Conservation (phyloP, 768 basidiomycete species). For the Sistotremastrum niveocremeum region DNA sequence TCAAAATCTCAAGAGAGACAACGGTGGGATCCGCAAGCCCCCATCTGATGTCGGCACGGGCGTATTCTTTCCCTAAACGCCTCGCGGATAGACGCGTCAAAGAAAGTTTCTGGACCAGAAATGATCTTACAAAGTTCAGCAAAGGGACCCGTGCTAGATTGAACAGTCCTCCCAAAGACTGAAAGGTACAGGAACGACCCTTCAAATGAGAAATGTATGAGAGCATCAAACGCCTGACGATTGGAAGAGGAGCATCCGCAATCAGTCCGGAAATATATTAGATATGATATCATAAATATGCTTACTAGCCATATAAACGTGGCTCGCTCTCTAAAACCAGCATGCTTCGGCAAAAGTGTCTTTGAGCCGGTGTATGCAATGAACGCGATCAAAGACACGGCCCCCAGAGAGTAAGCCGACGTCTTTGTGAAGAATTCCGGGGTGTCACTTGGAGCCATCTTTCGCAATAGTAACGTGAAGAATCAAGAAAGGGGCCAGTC, state of each 20-base stretch:
- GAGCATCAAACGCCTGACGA: slow-evolving; percentile 57
- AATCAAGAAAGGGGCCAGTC: too few relatives aligned
- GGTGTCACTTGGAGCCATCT: not conserved
- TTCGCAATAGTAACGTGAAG: too few relatives aligned
- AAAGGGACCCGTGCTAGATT: slow-evolving; percentile 51
- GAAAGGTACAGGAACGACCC: slow-evolving; percentile 73
- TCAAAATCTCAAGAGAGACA: slow-evolving; percentile 73
- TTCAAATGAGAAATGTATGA: slow-evolving; percentile 70
- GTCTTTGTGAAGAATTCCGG: slow-evolving; percentile 37
- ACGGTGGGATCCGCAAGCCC: slow-evolving; percentile 65
- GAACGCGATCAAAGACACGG: slow-evolving; percentile 36
- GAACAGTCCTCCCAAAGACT: slow-evolving; percentile 58
- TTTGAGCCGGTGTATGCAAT: slow-evolving; percentile 42
- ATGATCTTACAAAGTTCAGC: slow-evolving; percentile 58
- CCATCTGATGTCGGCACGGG: slow-evolving; percentile 72
- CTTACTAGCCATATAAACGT: slow-evolving; percentile 72
- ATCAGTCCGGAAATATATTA: not conserved
- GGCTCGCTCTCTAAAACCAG: slow-evolving; percentile 47
- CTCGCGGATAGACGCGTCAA: not conserved
- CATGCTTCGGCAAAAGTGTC: slow-evolving; percentile 46
- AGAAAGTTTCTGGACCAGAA: not conserved
- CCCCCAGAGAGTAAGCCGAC: slow-evolving; percentile 50
- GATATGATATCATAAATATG: slow-evolving; percentile 2
- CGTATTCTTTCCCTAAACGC: slow-evolving; percentile 57
- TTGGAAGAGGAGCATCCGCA: not conserved